Evolutionary conservation across 2,329 filamentous ascomycete genomes (phyloP).

Genomic region (Neofusicoccum ribis): DNA sequence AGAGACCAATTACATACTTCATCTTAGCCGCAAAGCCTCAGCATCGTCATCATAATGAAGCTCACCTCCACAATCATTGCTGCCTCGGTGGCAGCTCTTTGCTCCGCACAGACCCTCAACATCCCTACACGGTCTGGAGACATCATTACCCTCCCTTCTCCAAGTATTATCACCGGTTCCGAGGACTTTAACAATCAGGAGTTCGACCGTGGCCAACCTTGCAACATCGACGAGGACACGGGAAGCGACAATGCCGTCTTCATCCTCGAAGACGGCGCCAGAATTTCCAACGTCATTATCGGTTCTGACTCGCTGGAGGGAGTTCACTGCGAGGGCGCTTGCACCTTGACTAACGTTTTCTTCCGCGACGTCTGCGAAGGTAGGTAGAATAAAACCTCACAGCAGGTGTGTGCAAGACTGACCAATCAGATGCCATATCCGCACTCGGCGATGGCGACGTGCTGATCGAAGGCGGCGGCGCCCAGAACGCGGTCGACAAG

Average conservation of each 20-base stretch:
- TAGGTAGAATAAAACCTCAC: not conserved
- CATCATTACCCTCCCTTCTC: not conserved
- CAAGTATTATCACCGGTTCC: not conserved
- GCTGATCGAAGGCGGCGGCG: constrained; percentile 32
- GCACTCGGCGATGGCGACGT: constrained; percentile 25
- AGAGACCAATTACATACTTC: not conserved
- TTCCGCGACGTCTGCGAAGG: constrained; percentile 40
- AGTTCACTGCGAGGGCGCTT: constrained; percentile 53
- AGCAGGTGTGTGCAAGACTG: no score
- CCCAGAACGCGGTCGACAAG: constrained; percentile 30
- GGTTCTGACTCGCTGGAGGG: constrained; percentile 49
- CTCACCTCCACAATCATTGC: not conserved
- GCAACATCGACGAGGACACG: constrained; percentile 3
- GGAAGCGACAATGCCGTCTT: constrained; percentile 10
- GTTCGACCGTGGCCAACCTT: not conserved
- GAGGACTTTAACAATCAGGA: not conserved
- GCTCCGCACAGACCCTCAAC: not conserved
- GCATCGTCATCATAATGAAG: not conserved
- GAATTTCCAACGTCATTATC: constrained; percentile 52
- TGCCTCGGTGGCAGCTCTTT: not conserved
- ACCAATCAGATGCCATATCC: constrained; percentile 31
- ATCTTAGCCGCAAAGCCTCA: not conserved
- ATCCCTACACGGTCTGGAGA: not conserved
- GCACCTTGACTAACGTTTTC: constrained; percentile 43
- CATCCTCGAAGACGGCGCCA: constrained; percentile 29